These are phyloP conservation scores for Eruca vesicaria DNA, from an alignment of 441 rosid genomes.

Conservation along the genomic window DNA sequence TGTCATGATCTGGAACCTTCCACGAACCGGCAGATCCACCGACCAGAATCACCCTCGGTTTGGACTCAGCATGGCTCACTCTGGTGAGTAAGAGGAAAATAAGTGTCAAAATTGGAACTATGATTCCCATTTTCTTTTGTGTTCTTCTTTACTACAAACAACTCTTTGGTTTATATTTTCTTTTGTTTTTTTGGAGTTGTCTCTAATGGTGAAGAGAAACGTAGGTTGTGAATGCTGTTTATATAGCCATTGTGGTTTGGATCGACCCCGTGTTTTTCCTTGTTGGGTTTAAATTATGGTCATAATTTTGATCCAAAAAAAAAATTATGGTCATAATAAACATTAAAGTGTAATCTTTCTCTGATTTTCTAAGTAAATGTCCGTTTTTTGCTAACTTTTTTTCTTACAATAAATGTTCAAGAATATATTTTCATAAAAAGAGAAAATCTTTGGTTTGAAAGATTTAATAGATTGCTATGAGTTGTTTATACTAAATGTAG, in stretches of 20 bases:
- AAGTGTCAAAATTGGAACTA: conserved; percentile 27
- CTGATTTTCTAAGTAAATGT: conserved; percentile 11
- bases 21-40: conserved; percentile 45
- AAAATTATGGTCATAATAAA: background rate
- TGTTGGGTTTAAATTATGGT: background rate
- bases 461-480: background rate
- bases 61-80: conserved; percentile 23
- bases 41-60: conserved; percentile 36
- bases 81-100: conserved; percentile 24
- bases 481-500: background rate
- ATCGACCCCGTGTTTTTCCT: too few species aligned
- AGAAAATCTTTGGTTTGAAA: background rate
- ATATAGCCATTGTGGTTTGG: conserved; percentile 27
- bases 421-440: background rate
- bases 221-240: conserved; percentile 11
- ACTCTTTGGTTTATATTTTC: background rate
- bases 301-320: background rate
- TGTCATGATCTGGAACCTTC: conserved; percentile 40
- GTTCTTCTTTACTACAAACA: conserved; percentile 10
- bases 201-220: conserved; percentile 2
- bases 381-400: conserved; percentile 1
- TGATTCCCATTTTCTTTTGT: conserved; percentile 9
- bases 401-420: background rate
- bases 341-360: background rate
- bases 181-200: background rate